phyloP scores from a whole-genome alignment of 176 grass and related monocot species.

The Eleusine coracana region DNA sequence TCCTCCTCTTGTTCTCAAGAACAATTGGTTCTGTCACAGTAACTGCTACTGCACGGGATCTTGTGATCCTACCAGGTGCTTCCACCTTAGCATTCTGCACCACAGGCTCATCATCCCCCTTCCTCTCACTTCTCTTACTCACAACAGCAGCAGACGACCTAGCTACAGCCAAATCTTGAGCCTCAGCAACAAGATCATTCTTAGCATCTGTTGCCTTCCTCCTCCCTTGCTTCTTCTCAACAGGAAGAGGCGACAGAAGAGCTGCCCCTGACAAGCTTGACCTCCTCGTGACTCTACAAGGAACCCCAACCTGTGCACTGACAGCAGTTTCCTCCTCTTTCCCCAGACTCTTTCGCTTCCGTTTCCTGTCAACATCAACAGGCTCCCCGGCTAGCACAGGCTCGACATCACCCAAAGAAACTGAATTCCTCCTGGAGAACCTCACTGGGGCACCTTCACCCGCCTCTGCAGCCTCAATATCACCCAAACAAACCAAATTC shows the following conservation, averaged over 20 bases:
- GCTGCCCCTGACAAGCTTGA: neutral
- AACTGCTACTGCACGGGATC: conserved; percentile 18
- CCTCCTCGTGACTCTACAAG: conserved; percentile 39
- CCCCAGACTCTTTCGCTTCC: conserved; percentile 20
- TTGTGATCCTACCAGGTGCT: conserved; percentile 16
- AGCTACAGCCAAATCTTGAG: neutral
- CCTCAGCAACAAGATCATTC: neutral
- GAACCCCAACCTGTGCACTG: neutral
- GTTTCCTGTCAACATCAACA: conserved; percentile 24
- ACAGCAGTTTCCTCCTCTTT: neutral
- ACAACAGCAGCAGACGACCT: neutral
- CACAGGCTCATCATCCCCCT: neutral
- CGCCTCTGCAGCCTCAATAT: neutral
- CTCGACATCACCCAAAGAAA: neutral
- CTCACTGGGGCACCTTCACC: neutral
- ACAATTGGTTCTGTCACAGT: neutral
- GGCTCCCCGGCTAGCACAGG: neutral
- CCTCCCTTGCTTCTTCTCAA: conserved; percentile 33
- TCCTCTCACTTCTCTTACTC: conserved; percentile 23
- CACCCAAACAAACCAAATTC: neutral
- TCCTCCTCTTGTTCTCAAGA: conserved; percentile 27
- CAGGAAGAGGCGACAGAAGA: conserved; percentile 10
- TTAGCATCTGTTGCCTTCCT: neutral
- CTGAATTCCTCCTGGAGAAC: conserved; percentile 14
- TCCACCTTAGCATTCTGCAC: conserved; percentile 21